Evolutionary conservation across 495 filamentous ascomycete genomes (phyloP).

Genomic region (Podospora comata): DNA sequence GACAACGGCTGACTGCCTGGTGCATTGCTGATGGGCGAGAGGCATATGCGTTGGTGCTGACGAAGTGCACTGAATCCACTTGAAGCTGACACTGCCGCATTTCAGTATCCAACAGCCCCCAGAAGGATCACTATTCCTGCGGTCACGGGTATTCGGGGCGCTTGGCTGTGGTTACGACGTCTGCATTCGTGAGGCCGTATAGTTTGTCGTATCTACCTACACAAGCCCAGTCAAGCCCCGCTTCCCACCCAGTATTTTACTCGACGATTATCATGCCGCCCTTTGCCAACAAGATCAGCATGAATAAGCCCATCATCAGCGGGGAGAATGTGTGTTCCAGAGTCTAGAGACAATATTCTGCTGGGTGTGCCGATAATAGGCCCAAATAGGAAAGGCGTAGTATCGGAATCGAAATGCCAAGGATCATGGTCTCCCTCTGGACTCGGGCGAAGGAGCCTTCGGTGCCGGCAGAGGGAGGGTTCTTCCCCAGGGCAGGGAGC

Average conservation of each 20-base stretch:
- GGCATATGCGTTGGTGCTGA: background rate
- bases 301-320: background rate
- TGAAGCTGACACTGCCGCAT: slow-evolving; percentile 2
- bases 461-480: background rate
- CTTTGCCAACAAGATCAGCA: background rate
- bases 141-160: background rate
- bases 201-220: background rate
- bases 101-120: background rate
- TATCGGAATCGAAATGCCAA: slow-evolving; percentile 3
- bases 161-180: background rate
- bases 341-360: background rate
- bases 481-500: background rate
- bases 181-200: background rate
- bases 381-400: background rate
- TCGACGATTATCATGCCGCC: background rate
- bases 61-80: background rate
- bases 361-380: background rate
- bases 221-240: background rate
- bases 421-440: background rate
- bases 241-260: background rate
- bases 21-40: background rate
- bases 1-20: slow-evolving; percentile 2
- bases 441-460: background rate
- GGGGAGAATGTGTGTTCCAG: background rate
- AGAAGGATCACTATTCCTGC: background rate